phyloP scores from a whole-genome alignment of 768 basidiomycete species.

The Auriscalpium orientale region DNA sequence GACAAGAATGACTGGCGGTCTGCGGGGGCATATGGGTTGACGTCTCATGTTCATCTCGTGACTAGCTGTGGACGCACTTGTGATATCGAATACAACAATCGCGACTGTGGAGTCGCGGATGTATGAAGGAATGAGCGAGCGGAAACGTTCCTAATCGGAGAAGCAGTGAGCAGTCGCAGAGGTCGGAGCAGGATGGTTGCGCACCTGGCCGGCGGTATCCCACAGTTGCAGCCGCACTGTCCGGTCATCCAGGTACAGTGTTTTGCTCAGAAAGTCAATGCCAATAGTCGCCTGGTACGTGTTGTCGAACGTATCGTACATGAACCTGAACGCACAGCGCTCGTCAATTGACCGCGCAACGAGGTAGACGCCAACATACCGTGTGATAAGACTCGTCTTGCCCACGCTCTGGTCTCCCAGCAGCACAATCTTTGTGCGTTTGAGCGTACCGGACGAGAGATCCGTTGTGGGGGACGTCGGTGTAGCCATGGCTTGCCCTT shows the following conservation, averaged over 20 bases:
- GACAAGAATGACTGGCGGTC: constrained; percentile 98
- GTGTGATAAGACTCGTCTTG: constrained; percentile 96
- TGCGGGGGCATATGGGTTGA: constrained; percentile 22
- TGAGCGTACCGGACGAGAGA: constrained; percentile 83
- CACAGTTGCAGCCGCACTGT: constrained; percentile 96
- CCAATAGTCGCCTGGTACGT: constrained; percentile 97
- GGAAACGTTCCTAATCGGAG: constrained; percentile 76
- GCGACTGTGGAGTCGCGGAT: constrained; percentile 98
- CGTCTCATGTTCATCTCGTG: background rate
- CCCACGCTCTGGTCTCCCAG: constrained; percentile 97
- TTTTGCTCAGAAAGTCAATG: constrained; percentile 99
- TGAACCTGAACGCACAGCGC: constrained; percentile 50
- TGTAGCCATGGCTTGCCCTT: constrained; percentile 33
- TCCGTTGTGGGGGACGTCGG: constrained; percentile 67
- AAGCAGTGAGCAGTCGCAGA: background rate
- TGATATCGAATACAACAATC: constrained; percentile 98
- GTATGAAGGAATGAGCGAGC: constrained; percentile 96
- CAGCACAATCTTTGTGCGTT: constrained; percentile 93
- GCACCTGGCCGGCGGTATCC: constrained; percentile 95
- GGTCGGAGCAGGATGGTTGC: constrained; percentile 10
- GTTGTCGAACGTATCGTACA: constrained; percentile 99
- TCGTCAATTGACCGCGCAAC: constrained; percentile 2
- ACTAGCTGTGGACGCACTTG: constrained; percentile 54
- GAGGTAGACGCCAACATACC: constrained; percentile 38
- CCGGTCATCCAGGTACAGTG: constrained; percentile 98